Evolutionary conservation across 176 grass and related monocot species (phyloP), one percentile per base, ranked within the genome.

Genomic region (Stipa capillata): DNA sequence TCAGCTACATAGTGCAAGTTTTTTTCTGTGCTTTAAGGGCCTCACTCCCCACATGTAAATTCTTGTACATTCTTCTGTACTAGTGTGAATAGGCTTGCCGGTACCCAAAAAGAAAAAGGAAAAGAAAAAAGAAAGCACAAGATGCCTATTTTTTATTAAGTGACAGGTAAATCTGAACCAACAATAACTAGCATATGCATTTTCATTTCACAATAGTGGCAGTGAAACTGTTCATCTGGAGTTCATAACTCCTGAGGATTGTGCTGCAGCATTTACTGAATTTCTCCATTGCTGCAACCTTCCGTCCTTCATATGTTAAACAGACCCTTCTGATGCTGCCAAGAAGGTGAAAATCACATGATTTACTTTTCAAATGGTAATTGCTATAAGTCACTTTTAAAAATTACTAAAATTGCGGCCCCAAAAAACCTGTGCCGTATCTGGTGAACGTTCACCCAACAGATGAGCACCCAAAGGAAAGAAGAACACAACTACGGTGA

Each of bases 121-220:
- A n/a, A n/a, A n/a, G n/a, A n/a, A n/a, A n/a, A n/a, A n/a, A n/a
- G n/a, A n/a, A 61, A 61, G 57, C 57, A 61, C 57, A 36, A 1
- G 20, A 14, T 32, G 7, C n/a, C 44, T 1, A 18, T 81, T 69
- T 60, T 6, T 11, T 58, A 69, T 76, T 41, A 39, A 59, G 18
- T 20, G 41, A 76, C 52, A 78, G 33, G 65, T 4, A 78, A 82
- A 65, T 55, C 36, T 72, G 11, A 63, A 55, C 15, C 54, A 82
- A 33, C 21, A 29, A 53, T 33, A 18, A 23, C 34, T 17, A 44
- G 3, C 17, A 23, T 36, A 11, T 23, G 56, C 45, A 54, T 54
- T 43, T 72, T 20, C 33, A 47, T 44, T 7, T 13, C 55, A 59
- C 18, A 11, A 62, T 10, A 11, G n/a, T 13, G 28, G 42, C 4